Percentiles rank a stretch among this genome's conserved stretches.
phyloP scores from a whole-genome alignment of 306 rosid species.

The Gynostemma pentaphyllum region DNA sequence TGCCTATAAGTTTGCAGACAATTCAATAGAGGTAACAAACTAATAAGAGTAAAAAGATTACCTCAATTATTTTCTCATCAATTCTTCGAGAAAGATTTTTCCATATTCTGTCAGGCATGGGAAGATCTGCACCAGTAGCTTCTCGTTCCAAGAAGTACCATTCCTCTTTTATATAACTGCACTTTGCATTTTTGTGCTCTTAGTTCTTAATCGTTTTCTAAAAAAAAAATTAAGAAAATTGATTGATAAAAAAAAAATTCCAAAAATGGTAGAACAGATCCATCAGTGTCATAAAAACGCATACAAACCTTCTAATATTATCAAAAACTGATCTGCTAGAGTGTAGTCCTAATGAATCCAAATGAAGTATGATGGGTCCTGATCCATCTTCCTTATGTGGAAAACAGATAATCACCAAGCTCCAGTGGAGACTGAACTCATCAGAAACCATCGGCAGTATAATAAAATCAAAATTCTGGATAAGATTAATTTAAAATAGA shows the following conservation, averaged over 20 bases:
- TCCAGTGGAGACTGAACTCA: slow-evolving; percentile 73
- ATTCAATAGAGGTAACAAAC: not conserved
- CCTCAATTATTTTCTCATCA: slow-evolving; percentile 36
- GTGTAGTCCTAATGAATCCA: slow-evolving; percentile 89
- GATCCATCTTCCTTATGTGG: slow-evolving; percentile 77
- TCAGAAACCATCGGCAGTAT: slow-evolving; percentile 20
- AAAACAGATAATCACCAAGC: slow-evolving; percentile 81
- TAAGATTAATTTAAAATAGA: not conserved
- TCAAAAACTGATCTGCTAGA: slow-evolving; percentile 58
- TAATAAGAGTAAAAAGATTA: slow-evolving; percentile 12
- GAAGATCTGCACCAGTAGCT: slow-evolving; percentile 36
- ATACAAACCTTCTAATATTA: slow-evolving; percentile 52
- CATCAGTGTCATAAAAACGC: not conserved
- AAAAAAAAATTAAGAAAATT: not conserved
- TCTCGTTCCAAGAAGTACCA: slow-evolving; percentile 45
- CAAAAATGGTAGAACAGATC: not conserved
- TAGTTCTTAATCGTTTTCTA: not conserved
- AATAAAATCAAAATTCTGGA: not conserved
- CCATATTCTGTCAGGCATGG: slow-evolving; percentile 60
- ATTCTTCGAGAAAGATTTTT: slow-evolving; percentile 59
- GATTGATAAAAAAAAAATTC: not conserved
- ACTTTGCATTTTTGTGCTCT: slow-evolving; percentile 15
- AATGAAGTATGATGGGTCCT: slow-evolving; percentile 84
- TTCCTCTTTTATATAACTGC: slow-evolving; percentile 72
- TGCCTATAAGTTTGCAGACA: not conserved